Evolutionary conservation across 129 eudicot genomes (phyloP).

Genomic region (Centrapalus pauciflorus): DNA sequence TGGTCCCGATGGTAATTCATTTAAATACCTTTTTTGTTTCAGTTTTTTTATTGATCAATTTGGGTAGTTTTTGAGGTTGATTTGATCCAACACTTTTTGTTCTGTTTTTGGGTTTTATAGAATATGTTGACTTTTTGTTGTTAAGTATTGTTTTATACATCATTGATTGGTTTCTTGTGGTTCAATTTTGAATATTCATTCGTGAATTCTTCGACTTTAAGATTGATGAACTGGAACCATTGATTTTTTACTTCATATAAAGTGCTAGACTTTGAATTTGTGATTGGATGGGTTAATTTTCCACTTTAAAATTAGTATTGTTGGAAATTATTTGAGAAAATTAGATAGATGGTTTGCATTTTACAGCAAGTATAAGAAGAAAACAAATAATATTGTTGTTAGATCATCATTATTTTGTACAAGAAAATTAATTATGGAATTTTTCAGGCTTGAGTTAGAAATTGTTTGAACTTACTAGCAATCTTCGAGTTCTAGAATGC

Average conservation of each 20-base stretch:
- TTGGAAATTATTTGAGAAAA: not conserved
- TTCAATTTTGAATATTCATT: not conserved
- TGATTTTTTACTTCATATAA: not conserved
- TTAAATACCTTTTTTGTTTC: no score
- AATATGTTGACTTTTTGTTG: slow-evolving; percentile 7
- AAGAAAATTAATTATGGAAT: not conserved
- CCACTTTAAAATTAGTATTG: not conserved
- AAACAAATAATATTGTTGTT: slow-evolving; percentile 7
- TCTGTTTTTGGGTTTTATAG: not conserved
- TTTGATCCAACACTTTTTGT: not conserved
- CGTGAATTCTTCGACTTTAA: not conserved
- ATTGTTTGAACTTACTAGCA: no score
- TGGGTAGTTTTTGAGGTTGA: not conserved
- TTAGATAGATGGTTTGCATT: not conserved
- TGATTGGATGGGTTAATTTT: not conserved
- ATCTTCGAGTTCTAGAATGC: not conserved
- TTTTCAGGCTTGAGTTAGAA: not conserved
- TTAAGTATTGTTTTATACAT: slow-evolving; percentile 6
- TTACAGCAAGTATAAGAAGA: not conserved
- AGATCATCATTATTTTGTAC: not conserved
- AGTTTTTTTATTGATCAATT: not conserved
- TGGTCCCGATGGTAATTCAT: slow-evolving; percentile 71
- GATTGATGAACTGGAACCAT: not conserved
- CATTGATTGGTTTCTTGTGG: not conserved
- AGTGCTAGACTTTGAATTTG: not conserved